Base-by-base conservation (phyloP, 768 basidiomycete genomes). In the Trametes maxima region DNA sequence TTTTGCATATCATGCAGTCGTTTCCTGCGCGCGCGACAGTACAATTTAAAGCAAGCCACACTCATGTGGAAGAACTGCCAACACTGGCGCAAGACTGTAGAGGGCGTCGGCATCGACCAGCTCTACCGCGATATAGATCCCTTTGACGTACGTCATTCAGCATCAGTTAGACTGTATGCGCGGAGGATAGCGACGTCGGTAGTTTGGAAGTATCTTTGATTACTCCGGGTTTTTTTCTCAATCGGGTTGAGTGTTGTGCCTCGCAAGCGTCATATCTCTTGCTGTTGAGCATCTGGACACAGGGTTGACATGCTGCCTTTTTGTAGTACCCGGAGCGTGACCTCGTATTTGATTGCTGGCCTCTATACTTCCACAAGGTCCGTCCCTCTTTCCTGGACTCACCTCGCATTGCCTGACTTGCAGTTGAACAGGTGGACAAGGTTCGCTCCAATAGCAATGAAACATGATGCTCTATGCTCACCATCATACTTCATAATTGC, bases 291-390 rank as follows among this genome's bases (percentile, higher is more conserved):
- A 33, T 33, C 28, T 33, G 28, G 8, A 3, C 8, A 33, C 4
- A 8, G 8, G 28, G 8, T 8, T 33, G 8, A 33, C 28, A 33
- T 33, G 5, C 36, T 3, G 14, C 28, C 36, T 47, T 42, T 10
- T 28, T n/a, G 17, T 52, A 92, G 89, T 92, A 85, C 67, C 87
- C 87, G 1, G 87, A 85, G 64, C 83, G 89, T 45, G 79, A 84
- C 53, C 79, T 81, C 0, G 83, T 91, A 7, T 89, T 90, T 64
- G 83, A 88, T 54, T 85, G 82, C 63, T 92, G 89, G 89, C 88
- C 88, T 3, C 82, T 90, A 78, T 90, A 82, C 65, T 90, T 88
- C 66, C 89, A 92, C 72, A 90, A 90, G 77, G 88, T 84, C 52
- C 33, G 80, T 60, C 56, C 13, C 25, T 19, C 40, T 12, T 61